These are phyloP conservation scores for Marchantia polymorpha DNA, from an alignment of 225 moss, liverwort and hornwort species.

Conservation along the genomic window DNA sequence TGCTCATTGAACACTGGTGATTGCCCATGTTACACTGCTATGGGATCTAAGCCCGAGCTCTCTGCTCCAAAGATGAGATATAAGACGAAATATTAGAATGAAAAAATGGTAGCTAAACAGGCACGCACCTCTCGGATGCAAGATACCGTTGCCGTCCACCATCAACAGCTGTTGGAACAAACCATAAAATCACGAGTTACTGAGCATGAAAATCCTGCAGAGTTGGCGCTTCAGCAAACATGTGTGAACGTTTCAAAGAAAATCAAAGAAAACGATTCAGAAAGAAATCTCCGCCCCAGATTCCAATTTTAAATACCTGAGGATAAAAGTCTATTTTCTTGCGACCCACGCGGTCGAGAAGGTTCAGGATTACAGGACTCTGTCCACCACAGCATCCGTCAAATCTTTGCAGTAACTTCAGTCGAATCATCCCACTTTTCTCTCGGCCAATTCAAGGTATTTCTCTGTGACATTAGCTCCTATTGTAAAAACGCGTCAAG, in stretches of 20 bases:
- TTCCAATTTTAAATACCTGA: conserved; percentile 48
- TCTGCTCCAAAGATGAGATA: not conserved
- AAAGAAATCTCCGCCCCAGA: too few species aligned
- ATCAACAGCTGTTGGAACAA: conserved; percentile 64
- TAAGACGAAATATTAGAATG: too few species aligned
- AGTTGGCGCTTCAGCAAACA: too few species aligned
- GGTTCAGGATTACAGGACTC: conserved; percentile 78
- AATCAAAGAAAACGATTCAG: too few species aligned
- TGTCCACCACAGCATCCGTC: conserved; percentile 20
- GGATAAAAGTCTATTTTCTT: conserved; percentile 58
- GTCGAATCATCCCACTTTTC: not conserved
- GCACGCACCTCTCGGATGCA: conserved; percentile 80
- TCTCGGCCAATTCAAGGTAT: not conserved
- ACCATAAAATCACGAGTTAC: not conserved
- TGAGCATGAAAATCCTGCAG: not conserved
- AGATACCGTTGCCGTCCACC: conserved; percentile 98
- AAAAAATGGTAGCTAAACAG: too few species aligned
- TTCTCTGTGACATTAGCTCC: too few species aligned
- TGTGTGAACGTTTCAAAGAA: too few species aligned
- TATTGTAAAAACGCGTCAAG: too few species aligned
- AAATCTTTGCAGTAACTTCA: not conserved
- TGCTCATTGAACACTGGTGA: not conserved
- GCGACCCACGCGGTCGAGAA: conserved; percentile 66
- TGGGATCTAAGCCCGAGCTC: not conserved
- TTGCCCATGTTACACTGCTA: not conserved